These are phyloP conservation scores for Pseudocercospora fijiensis DNA, from an alignment of 2,329 filamentous ascomycete species.

Conservation along the genomic window DNA sequence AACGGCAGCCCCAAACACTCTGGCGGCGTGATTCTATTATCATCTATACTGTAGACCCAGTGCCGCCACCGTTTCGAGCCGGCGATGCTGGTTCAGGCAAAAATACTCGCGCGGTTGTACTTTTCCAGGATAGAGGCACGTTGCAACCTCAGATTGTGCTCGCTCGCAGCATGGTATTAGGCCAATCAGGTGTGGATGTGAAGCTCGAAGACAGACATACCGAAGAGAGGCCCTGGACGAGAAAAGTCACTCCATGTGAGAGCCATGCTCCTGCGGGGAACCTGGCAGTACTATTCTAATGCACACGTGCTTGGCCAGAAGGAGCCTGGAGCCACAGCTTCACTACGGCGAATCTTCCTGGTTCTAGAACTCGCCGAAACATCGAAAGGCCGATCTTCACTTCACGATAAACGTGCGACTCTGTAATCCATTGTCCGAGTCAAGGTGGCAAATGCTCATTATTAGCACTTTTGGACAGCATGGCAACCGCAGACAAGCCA, in stretches of 20 bases:
- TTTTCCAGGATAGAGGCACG: background rate
- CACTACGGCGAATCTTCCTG: background rate
- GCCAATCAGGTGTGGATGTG: background rate
- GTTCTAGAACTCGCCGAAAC: background rate
- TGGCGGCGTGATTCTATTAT: background rate
- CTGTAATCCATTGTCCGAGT: background rate
- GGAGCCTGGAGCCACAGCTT: background rate
- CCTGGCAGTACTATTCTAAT: background rate
- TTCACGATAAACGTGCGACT: background rate
- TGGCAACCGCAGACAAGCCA: constrained; percentile 6
- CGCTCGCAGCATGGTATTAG: background rate
- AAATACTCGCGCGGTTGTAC: background rate
- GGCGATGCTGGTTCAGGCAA: background rate
- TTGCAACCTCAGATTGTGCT: background rate
- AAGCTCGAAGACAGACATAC: background rate
- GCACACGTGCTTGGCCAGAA: background rate
- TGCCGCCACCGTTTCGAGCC: background rate
- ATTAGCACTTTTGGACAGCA: background rate
- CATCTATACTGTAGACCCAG: background rate
- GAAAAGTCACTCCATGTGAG: constrained; percentile 3
- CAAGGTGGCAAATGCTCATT: background rate
- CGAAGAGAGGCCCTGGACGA: background rate
- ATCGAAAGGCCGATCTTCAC: background rate
- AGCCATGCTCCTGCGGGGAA: background rate
- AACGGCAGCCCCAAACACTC: background rate